Conservation (phyloP, 1,139 yeast genomes). For the Pichia sp. region DNA sequence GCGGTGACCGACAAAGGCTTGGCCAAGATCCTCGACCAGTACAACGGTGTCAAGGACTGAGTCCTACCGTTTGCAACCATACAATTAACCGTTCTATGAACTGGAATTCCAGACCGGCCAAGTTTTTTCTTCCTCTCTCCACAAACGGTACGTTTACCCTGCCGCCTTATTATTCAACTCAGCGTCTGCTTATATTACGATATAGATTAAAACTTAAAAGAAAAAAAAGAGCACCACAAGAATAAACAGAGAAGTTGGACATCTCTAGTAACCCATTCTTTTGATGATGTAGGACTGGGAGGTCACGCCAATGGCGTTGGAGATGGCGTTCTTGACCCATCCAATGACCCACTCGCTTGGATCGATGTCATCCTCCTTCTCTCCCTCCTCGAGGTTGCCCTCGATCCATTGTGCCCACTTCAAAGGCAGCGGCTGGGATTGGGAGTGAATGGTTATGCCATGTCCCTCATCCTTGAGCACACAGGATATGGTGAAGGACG, state of each 20-base stretch:
- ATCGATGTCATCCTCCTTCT: conserved; percentile 44
- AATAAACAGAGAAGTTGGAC: background rate
- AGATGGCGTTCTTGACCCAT: conserved; percentile 84
- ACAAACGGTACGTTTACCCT: background rate
- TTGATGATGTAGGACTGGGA: conserved; percentile 89
- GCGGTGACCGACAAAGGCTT: conserved; percentile 46
- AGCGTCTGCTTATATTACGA: background rate
- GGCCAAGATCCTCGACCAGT: conserved; percentile 25
- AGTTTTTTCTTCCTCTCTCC: background rate
- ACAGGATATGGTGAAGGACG: conserved; percentile 62
- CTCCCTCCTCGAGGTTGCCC: conserved; percentile 33
- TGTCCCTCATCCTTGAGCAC: conserved; percentile 76
- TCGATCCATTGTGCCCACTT: conserved; percentile 88
- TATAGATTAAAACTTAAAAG: background rate
- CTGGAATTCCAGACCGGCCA: too few species aligned
- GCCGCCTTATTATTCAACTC: background rate
- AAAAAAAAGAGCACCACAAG: background rate
- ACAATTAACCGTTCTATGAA: too few species aligned
- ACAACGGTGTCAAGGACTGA: conserved; percentile 17
- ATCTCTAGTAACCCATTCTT: conserved; percentile 71
- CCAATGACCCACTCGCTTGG: conserved; percentile 95
- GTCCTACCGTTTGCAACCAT: too few species aligned
- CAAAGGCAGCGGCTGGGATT: conserved; percentile 85
- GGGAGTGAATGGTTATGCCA: conserved; percentile 64
- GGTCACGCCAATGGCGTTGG: conserved; percentile 73